phyloP scores from a whole-genome alignment of 441 rosid species.

The Populus hybrid region DNA sequence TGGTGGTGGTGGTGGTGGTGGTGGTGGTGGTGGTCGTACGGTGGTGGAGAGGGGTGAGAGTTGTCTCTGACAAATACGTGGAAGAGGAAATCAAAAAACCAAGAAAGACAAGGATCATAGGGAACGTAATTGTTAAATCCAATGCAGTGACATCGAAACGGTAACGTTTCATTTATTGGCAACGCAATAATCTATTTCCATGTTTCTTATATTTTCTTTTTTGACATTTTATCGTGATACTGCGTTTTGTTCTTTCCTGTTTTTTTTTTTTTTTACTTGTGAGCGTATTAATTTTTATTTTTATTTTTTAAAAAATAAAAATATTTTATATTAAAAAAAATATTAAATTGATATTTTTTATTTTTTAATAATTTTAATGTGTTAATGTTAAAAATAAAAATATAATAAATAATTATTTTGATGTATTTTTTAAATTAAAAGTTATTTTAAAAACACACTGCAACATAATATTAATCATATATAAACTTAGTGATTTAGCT shows the following conservation, averaged over 20 bases:
- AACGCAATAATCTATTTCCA: neutral
- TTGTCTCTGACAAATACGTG: neutral
- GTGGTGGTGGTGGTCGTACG: neutral
- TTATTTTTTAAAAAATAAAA: no score
- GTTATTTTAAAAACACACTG: accelerated
- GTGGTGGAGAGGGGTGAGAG: neutral
- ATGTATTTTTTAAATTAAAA: no score
- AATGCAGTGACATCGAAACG: neutral
- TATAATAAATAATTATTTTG: no score
- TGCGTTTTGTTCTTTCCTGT: neutral
- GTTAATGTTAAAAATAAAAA: no score
- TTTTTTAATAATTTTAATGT: no score
- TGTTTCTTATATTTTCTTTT: neutral
- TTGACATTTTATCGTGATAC: neutral
- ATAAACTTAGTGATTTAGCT: no score
- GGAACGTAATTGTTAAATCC: neutral
- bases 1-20: neutral
- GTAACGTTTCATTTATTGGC: neutral
- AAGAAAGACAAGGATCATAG: no score
- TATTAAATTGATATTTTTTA: no score
- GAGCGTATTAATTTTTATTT: no score
- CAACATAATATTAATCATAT: no score
- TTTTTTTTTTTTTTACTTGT: no score
- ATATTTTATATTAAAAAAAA: no score
- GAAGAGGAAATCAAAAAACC: neutral